These are phyloP conservation scores for Penicillium flavigenum DNA, from an alignment of 495 filamentous ascomycete species.

Conservation along the genomic window DNA sequence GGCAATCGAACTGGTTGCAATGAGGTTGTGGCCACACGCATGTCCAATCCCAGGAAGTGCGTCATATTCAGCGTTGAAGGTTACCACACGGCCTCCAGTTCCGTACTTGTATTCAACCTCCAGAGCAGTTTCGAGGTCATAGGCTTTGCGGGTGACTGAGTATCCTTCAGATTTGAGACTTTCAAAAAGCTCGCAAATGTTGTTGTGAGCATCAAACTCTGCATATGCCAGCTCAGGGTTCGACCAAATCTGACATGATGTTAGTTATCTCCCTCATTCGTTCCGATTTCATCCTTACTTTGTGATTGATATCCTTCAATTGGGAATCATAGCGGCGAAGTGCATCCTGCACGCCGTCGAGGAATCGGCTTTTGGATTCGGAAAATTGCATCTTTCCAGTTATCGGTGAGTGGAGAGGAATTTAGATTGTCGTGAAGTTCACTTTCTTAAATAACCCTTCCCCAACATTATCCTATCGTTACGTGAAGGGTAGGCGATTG, in stretches of 20 bases:
- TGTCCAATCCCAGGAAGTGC: slow-evolving; percentile 49
- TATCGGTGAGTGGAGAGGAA: background rate
- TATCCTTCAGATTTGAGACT: slow-evolving; percentile 29
- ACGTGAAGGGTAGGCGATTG: background rate
- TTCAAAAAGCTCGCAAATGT: slow-evolving; percentile 48
- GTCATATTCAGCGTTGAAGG: slow-evolving; percentile 61
- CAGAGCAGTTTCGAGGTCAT: slow-evolving; percentile 56
- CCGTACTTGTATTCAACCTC: slow-evolving; percentile 53
- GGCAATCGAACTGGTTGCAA: slow-evolving; percentile 45
- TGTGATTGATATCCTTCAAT: slow-evolving; percentile 47
- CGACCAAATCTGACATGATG: slow-evolving; percentile 37
- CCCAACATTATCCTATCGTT: background rate
- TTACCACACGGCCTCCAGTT: slow-evolving; percentile 47
- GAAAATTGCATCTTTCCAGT: slow-evolving; percentile 29
- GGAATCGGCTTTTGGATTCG: slow-evolving; percentile 27
- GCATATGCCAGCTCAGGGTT: slow-evolving; percentile 57
- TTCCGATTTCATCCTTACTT: slow-evolving; percentile 27
- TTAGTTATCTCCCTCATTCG: background rate
- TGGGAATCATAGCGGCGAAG: slow-evolving; percentile 34
- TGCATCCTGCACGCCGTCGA: slow-evolving; percentile 31
- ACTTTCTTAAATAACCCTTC: background rate
- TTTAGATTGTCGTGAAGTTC: background rate
- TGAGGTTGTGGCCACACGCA: slow-evolving; percentile 51
- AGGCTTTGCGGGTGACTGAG: slow-evolving; percentile 44
- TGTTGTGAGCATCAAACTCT: slow-evolving; percentile 53